phyloP scores from a whole-genome alignment of 345 rosid species.

The Camelina sativa region DNA sequence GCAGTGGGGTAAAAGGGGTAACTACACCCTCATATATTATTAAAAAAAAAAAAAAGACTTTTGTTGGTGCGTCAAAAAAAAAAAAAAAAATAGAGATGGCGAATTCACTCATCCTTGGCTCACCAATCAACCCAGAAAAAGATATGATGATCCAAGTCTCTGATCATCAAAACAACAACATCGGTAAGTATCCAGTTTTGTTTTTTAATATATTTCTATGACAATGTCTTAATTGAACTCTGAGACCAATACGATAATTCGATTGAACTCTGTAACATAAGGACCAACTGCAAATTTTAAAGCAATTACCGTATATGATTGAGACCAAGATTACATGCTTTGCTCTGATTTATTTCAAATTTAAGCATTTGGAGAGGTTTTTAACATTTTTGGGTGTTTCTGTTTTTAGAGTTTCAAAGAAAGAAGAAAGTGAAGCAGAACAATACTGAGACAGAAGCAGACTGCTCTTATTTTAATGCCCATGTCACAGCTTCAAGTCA shows the following conservation, averaged over 20 bases:
- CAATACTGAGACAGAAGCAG: not conserved
- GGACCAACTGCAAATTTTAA: not conserved
- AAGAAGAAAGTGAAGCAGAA: conserved; percentile 14
- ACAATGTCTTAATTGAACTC: not conserved
- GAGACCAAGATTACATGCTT: not conserved
- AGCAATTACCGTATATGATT: not conserved
- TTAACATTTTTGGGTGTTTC: not conserved
- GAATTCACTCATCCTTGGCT: not conserved
- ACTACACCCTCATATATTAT: no score
- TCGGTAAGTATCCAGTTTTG: not conserved
- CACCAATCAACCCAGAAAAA: not conserved
- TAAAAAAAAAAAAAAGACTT: no score
- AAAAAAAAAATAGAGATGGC: no score
- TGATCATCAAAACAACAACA: not conserved
- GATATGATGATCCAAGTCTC: not conserved
- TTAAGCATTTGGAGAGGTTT: not conserved
- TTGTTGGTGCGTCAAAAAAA: no score
- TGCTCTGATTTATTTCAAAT: not conserved
- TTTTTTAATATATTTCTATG: not conserved
- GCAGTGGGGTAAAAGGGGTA: no score
- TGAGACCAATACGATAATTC: not conserved
- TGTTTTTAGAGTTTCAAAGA: conserved; percentile 1
- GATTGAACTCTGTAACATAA: not conserved
- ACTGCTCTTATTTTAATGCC: not conserved
- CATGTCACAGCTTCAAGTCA: conserved; percentile 20